phyloP scores from a whole-genome alignment of 129 eudicot genomes.

The Gnaphalium uliginosum region DNA sequence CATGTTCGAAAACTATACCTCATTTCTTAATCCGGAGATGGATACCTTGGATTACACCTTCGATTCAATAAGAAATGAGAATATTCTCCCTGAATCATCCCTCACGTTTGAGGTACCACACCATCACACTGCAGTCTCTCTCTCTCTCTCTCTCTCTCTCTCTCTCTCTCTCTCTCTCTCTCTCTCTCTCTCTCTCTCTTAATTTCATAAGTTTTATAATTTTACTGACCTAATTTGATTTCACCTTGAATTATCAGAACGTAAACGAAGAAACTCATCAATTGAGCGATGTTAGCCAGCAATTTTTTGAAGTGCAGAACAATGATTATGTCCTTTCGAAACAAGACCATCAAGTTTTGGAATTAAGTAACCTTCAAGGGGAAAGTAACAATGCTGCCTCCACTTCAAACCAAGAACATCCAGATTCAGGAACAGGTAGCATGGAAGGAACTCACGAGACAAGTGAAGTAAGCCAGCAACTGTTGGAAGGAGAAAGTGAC shows the following conservation, averaged over 20 bases:
- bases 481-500: slow-evolving; percentile 21
- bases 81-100: slow-evolving; percentile 38
- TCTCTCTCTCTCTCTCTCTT: not conserved
- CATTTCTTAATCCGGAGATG: slow-evolving; percentile 49
- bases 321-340: slow-evolving; percentile 11
- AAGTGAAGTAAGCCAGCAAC: slow-evolving; percentile 31
- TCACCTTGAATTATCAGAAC: slow-evolving; percentile 33
- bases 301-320: slow-evolving; percentile 29
- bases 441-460: slow-evolving; percentile 26
- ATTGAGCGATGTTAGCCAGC: slow-evolving; percentile 30
- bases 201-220: not conserved
- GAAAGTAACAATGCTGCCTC: slow-evolving; percentile 26
- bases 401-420: slow-evolving; percentile 36
- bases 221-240: not conserved
- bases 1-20: slow-evolving; percentile 57
- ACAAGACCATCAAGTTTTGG: slow-evolving; percentile 7
- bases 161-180: not conserved
- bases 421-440: slow-evolving; percentile 27
- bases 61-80: slow-evolving; percentile 42
- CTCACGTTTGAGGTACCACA: slow-evolving; percentile 49
- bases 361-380: slow-evolving; percentile 8
- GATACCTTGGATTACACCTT: slow-evolving; percentile 40
- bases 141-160: not conserved
- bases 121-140: not conserved
- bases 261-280: slow-evolving; percentile 34